Conservation (phyloP, 805 yeast species). For the Saccharomyces eubayanus region DNA sequence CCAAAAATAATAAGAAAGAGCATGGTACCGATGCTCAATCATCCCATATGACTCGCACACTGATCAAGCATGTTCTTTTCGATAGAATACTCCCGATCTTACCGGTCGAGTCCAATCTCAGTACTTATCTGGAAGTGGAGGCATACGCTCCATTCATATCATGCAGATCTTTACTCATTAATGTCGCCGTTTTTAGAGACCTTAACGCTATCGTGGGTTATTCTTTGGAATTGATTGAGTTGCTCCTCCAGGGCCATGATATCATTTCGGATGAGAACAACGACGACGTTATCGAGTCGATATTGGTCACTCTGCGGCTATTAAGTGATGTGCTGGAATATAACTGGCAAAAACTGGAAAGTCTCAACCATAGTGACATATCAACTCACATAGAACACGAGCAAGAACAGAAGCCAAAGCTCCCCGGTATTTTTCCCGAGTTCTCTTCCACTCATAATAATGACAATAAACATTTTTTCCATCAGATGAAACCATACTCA, state of each 20-base stretch:
- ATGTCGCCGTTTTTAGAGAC: slow-evolving; percentile 18
- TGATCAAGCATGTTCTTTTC: slow-evolving; percentile 15
- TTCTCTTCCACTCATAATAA: slow-evolving; percentile 27
- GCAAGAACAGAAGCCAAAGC: slow-evolving; percentile 10
- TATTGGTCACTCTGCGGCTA: slow-evolving; percentile 32
- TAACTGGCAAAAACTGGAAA: slow-evolving; percentile 31
- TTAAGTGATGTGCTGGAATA: slow-evolving; percentile 35
- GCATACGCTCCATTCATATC: slow-evolving; percentile 14
- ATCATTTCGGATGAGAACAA: slow-evolving; percentile 9
- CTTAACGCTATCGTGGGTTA: slow-evolving; percentile 12
- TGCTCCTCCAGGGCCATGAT: slow-evolving; percentile 12
- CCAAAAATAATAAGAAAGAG: not conserved
- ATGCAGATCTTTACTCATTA: slow-evolving; percentile 21
- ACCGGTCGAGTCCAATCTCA: slow-evolving; percentile 18
- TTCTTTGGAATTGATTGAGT: slow-evolving; percentile 13
- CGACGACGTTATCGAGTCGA: slow-evolving; percentile 18
- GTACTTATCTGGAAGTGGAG: slow-evolving; percentile 20
- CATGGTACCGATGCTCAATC: not conserved
- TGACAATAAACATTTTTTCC: slow-evolving; percentile 19
- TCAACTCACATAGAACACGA: not conserved
- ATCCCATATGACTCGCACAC: slow-evolving; percentile 7
- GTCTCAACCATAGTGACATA: slow-evolving; percentile 13
- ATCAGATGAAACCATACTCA: slow-evolving; percentile 29
- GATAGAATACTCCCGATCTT: slow-evolving; percentile 21
- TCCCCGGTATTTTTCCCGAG: slow-evolving; percentile 24